Conservation (phyloP, 768 basidiomycete genomes). For the Kwoniella newhampshirensis region DNA sequence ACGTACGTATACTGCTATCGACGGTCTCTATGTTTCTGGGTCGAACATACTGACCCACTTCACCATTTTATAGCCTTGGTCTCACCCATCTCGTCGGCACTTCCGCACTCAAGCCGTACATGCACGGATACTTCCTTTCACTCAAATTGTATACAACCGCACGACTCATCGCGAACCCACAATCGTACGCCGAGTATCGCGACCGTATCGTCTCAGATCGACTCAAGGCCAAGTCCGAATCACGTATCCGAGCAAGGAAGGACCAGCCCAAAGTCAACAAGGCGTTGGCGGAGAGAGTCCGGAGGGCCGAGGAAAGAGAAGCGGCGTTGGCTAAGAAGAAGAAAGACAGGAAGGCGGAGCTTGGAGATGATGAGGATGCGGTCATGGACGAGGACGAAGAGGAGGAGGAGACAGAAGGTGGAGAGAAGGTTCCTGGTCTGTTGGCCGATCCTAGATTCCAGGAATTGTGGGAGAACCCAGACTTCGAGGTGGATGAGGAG, state of each 20-base stretch:
- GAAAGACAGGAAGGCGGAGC: slow-evolving; percentile 56
- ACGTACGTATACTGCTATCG: slow-evolving; percentile 63
- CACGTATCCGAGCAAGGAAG: slow-evolving; percentile 81
- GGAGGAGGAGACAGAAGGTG: slow-evolving; percentile 15
- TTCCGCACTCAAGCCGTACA: slow-evolving; percentile 93
- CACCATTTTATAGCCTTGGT: slow-evolving; percentile 65
- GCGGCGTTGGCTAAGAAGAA: slow-evolving; percentile 59
- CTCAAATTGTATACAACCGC: slow-evolving; percentile 95
- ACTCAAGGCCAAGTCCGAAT: slow-evolving; percentile 90
- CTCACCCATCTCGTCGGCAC: slow-evolving; percentile 93
- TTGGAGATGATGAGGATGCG: slow-evolving; percentile 51
- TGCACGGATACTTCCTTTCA: slow-evolving; percentile 98
- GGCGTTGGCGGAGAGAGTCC: slow-evolving; percentile 79
- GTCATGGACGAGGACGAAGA: slow-evolving; percentile 37
- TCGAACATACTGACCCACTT: slow-evolving; percentile 2
- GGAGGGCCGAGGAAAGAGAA: slow-evolving; percentile 58
- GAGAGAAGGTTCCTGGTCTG: slow-evolving; percentile 12
- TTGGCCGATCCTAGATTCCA: slow-evolving; percentile 80
- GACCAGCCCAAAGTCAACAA: slow-evolving; percentile 75
- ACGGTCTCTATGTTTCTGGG: background rate
- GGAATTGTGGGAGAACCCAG: slow-evolving; percentile 84
- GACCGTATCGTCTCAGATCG: slow-evolving; percentile 83
- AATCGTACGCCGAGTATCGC: slow-evolving; percentile 89
- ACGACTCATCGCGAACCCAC: slow-evolving; percentile 91
- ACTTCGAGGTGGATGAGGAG: slow-evolving; percentile 85